A percentile compares a stretch with the other conserved stretches of the same genome.
These are phyloP conservation scores for Cruciata laevipes DNA, from an alignment of 257 asterid species.

Conservation along the genomic window DNA sequence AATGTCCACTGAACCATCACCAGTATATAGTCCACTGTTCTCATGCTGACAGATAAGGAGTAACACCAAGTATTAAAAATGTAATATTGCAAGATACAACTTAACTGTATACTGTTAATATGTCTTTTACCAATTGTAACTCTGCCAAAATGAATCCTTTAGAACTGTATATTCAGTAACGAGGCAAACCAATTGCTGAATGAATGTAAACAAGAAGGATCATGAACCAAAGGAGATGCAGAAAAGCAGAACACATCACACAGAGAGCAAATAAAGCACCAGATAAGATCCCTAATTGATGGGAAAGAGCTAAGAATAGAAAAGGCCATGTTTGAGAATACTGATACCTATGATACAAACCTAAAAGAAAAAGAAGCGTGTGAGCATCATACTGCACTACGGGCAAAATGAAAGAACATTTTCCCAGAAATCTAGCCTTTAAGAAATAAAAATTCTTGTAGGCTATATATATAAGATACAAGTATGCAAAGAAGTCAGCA, in stretches of 20 bases:
- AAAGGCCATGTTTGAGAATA: too few relatives aligned
- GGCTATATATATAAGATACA: neutral
- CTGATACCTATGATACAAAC: neutral
- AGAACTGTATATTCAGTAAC: neutral
- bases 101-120: neutral
- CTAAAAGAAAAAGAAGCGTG: neutral
- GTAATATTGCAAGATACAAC: too few relatives aligned
- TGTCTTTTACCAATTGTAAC: neutral
- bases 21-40: slow-evolving; percentile 43
- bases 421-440: too few relatives aligned
- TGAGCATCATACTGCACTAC: neutral
- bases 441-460: neutral
- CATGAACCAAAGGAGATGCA: neutral
- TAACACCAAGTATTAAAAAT: neutral
- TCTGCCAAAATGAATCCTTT: neutral
- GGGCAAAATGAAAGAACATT: too few relatives aligned
- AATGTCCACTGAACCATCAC: slow-evolving; percentile 95
- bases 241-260: neutral
- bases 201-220: too few relatives aligned
- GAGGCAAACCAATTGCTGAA: neutral
- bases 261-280: neutral
- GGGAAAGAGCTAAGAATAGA: too few relatives aligned
- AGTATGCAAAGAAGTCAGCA: neutral
- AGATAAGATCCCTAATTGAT: too few relatives aligned
- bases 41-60: slow-evolving; percentile 35